Conservation (phyloP, 129 eudicot genomes). For the Smallanthus sonchifolius region DNA sequence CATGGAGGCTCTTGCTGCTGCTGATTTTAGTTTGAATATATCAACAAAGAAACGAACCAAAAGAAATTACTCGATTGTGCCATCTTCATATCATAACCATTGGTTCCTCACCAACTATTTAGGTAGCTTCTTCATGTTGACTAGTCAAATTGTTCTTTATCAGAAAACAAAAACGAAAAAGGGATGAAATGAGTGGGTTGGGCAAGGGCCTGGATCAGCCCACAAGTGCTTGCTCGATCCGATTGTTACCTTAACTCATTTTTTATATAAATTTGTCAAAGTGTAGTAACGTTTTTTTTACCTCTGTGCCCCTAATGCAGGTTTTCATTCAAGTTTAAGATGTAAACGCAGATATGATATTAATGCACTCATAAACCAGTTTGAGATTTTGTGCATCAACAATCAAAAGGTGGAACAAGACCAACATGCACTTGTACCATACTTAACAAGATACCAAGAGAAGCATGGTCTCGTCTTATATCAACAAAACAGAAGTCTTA, state of each 20-base stretch:
- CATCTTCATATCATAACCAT: slow-evolving; percentile 25
- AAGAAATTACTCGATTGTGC: slow-evolving; percentile 30
- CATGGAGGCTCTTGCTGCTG: slow-evolving; percentile 44
- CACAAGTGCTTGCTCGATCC: not conserved
- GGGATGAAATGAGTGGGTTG: not conserved
- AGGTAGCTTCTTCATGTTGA: slow-evolving; percentile 22
- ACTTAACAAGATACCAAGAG: slow-evolving; percentile 35
- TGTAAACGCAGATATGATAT: slow-evolving; percentile 32
- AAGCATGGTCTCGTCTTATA: slow-evolving; percentile 64
- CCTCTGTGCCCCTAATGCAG: slow-evolving; percentile 31
- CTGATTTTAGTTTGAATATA: slow-evolving; percentile 35
- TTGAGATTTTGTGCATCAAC: slow-evolving; percentile 46
- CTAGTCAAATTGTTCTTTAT: not conserved
- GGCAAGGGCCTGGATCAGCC: not conserved
- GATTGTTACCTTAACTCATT: not conserved
- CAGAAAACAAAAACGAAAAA: not conserved
- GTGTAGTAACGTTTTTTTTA: not conserved
- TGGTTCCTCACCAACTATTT: slow-evolving; percentile 16
- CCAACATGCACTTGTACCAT: slow-evolving; percentile 38
- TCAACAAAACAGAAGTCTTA: slow-evolving; percentile 42
- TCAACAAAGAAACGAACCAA: slow-evolving; percentile 62
- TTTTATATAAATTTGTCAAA: not conserved
- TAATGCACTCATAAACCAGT: slow-evolving; percentile 45
- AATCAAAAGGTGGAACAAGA: slow-evolving; percentile 18
- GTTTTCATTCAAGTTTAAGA: slow-evolving; percentile 41